phyloP scores from a whole-genome alignment of 768 basidiomycete species.

The Auricularia sp. region DNA sequence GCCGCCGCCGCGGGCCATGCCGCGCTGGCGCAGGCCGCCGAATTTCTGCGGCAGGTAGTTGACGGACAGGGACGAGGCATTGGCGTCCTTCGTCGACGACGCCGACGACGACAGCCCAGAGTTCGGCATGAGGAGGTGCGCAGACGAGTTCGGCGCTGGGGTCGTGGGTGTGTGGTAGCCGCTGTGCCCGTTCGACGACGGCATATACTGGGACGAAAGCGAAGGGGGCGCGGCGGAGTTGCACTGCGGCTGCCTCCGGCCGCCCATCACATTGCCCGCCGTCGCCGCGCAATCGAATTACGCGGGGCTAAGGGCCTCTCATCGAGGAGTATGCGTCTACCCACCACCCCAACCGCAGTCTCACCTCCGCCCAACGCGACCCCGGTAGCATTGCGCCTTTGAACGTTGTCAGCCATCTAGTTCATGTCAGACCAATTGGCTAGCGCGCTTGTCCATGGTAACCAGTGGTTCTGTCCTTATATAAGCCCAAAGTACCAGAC shows the following conservation, averaged over 20 bases:
- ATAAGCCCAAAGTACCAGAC: too few species aligned
- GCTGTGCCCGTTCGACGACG: background rate
- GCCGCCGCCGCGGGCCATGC: slow-evolving; percentile 47
- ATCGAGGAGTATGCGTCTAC: too few species aligned
- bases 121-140: background rate
- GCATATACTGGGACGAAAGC: background rate
- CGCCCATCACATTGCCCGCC: too few species aligned
- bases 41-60: slow-evolving; percentile 76
- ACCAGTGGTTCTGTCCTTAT: too few species aligned
- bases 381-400: too few species aligned
- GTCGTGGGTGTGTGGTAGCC: background rate
- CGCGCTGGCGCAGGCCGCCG: slow-evolving; percentile 37
- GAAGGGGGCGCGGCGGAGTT: background rate
- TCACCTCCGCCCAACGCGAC: too few species aligned
- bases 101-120: background rate
- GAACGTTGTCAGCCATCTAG: too few species aligned
- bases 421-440: too few species aligned
- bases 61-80: slow-evolving; percentile 36
- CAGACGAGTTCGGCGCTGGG: background rate
- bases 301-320: too few species aligned
- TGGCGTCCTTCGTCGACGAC: background rate
- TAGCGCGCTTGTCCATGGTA: too few species aligned
- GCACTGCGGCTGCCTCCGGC: background rate
- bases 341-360: too few species aligned
- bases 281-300: too few species aligned